Base-by-base conservation (phyloP, 805 yeast species). In the Cyberlindnera maritima region DNA sequence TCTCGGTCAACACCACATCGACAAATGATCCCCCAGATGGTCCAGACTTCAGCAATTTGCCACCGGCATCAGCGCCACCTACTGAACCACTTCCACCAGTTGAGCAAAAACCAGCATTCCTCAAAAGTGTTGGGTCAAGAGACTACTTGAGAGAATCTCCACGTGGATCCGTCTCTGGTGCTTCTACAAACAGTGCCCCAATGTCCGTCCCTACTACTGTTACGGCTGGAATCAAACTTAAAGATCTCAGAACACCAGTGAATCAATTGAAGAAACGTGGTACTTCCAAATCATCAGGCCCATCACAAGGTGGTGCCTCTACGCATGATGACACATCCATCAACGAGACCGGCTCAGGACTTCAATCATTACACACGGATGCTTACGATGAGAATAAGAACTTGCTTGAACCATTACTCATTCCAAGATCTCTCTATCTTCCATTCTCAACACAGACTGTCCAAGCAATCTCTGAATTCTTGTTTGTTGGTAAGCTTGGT, bases 401-500 rank as follows among this genome's bases (percentile, higher is more conserved):
- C 23, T 61, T 68, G 15, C 53, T 83, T 65, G 89, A 83, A 54
- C 82, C 88, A 6, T 63, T 83, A 31, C 69, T 79, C 46, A 72
- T 83, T 32, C 94, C 95, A 14, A 71, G 95, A 50, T 73, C 80
- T 15, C 60, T 87, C 23, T 85, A 82, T 54, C 61, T 87, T 52
- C 94, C 95, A 3, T 84, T 82, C 65, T 62, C 81, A 2, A 79
- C 83, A 1, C 61, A 68, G 1, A 77, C 88, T 0, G 78, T 85
- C 14, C 73, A 73, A 46, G 89, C 89, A 2, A 76, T 85, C 53
- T 70, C 83, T 23, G 94, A 86, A 59, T 87, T 80, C 61, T 69
- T 87, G 46, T 85, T 83, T 57, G 86, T 91, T 5, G 95, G 94
- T 1, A 90, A 85, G 62, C 78, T 87, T 19, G 88, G 88, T 21